phyloP scores from a whole-genome alignment of 2,329 filamentous ascomycete species.

The Penicillium rolfsii region DNA sequence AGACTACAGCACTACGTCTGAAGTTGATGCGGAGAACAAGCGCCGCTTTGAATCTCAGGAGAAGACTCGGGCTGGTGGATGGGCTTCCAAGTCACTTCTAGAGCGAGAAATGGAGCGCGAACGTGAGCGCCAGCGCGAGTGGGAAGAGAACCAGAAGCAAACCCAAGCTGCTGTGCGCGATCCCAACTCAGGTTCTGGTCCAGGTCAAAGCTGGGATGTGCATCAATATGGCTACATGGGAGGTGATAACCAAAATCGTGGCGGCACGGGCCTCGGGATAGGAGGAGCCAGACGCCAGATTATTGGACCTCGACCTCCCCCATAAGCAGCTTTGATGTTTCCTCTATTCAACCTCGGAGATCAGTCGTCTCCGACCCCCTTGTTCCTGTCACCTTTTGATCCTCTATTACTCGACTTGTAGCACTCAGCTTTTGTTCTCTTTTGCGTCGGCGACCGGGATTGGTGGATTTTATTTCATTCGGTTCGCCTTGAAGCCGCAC shows the following conservation, averaged over 20 bases:
- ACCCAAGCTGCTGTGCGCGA: slow-evolving; percentile 50
- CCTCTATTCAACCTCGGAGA: slow-evolving; percentile 15
- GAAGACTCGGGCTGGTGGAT: slow-evolving; percentile 62
- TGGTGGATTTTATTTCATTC: slow-evolving; percentile 12
- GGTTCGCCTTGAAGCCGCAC: not conserved
- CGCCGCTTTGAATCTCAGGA: slow-evolving; percentile 59
- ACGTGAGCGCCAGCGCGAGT: slow-evolving; percentile 65
- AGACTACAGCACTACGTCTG: slow-evolving; percentile 57
- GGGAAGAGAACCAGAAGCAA: slow-evolving; percentile 63
- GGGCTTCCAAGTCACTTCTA: slow-evolving; percentile 65
- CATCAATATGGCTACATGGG: slow-evolving; percentile 68
- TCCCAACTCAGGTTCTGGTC: slow-evolving; percentile 53
- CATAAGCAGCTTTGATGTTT: slow-evolving; percentile 24
- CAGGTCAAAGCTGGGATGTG: slow-evolving; percentile 61
- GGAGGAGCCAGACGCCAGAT: slow-evolving; percentile 64
- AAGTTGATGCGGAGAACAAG: slow-evolving; percentile 60
- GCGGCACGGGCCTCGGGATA: slow-evolving; percentile 55
- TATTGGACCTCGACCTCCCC: slow-evolving; percentile 61
- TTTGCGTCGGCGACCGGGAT: slow-evolving; percentile 22
- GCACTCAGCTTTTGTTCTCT: not conserved
- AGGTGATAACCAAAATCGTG: slow-evolving; percentile 63
- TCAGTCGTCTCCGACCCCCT: not conserved
- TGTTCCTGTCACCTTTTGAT: not conserved
- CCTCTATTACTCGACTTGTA: not conserved
- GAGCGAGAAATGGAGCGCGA: slow-evolving; percentile 71